phyloP scores from a whole-genome alignment of 2,329 filamentous ascomycete genomes.

The Penicillium brevicompactum region DNA sequence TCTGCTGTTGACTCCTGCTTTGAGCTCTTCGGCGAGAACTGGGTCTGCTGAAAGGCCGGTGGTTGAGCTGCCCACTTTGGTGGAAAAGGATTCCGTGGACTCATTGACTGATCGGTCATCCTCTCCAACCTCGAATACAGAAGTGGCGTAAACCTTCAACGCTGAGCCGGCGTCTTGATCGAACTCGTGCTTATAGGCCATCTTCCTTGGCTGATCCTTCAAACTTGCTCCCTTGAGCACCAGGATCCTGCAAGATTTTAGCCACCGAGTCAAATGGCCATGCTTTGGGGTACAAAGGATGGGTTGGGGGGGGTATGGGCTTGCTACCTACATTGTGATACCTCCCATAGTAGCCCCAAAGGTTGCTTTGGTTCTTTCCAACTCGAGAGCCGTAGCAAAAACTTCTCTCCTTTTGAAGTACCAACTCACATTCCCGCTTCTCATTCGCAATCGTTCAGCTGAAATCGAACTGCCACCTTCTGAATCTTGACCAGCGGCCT shows the following conservation, averaged over 20 bases:
- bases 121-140: neutral
- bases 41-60: neutral
- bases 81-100: neutral
- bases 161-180: neutral
- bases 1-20: neutral
- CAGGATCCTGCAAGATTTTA: neutral
- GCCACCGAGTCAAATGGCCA: neutral
- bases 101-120: neutral
- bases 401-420: neutral
- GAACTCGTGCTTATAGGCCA: neutral
- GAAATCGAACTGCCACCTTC: neutral
- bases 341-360: neutral
- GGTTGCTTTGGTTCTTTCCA: neutral
- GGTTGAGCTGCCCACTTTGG: neutral
- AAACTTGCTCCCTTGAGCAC: neutral
- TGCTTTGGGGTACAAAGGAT: neutral
- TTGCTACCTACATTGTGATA: neutral
- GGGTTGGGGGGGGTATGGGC: neutral
- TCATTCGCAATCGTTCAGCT: neutral
- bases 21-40: neutral
- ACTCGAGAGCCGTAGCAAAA: neutral
- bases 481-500: neutral
- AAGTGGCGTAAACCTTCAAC: neutral
- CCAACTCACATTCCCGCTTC: neutral
- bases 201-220: neutral